A percentile compares a stretch with the other conserved stretches of the same genome.
phyloP scores from a whole-genome alignment of 257 asterid species.

The Penstemon davidsonii region DNA sequence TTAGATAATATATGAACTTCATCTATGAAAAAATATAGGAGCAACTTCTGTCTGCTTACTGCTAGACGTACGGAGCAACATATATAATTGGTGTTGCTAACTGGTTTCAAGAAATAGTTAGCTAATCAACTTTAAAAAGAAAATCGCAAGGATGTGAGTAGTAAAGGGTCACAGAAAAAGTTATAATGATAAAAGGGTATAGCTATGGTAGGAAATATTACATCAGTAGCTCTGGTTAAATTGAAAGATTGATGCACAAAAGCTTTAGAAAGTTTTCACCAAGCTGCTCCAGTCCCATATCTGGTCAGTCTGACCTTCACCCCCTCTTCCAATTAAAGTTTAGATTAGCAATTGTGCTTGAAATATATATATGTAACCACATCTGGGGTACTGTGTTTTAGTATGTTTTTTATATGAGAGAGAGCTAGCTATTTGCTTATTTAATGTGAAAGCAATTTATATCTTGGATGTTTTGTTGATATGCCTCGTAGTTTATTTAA shows the following conservation, averaged over 20 bases:
- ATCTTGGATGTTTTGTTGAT: background rate
- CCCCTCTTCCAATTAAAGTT: background rate
- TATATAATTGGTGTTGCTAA: background rate
- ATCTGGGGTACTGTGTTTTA: background rate
- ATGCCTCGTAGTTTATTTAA: background rate
- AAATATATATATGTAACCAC: background rate
- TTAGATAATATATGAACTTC: too few relatives aligned
- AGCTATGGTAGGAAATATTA: background rate
- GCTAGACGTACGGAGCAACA: background rate
- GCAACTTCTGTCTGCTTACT: background rate
- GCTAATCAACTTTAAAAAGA: slow-evolving; percentile 10
- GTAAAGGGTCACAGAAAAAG: background rate
- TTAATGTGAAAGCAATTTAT: background rate
- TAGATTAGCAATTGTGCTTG: background rate
- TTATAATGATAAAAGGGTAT: background rate
- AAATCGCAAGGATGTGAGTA: background rate
- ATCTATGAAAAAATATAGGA: too few relatives aligned
- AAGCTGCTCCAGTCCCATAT: background rate
- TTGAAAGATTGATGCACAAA: background rate
- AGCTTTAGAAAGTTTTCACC: background rate
- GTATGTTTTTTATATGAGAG: background rate
- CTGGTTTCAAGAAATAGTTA: background rate
- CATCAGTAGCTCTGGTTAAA: background rate
- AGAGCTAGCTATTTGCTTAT: slow-evolving; percentile 1
- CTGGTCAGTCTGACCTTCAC: background rate